Conservation (phyloP, 345 rosid species). For the Eucalyptus erythrocorys region DNA sequence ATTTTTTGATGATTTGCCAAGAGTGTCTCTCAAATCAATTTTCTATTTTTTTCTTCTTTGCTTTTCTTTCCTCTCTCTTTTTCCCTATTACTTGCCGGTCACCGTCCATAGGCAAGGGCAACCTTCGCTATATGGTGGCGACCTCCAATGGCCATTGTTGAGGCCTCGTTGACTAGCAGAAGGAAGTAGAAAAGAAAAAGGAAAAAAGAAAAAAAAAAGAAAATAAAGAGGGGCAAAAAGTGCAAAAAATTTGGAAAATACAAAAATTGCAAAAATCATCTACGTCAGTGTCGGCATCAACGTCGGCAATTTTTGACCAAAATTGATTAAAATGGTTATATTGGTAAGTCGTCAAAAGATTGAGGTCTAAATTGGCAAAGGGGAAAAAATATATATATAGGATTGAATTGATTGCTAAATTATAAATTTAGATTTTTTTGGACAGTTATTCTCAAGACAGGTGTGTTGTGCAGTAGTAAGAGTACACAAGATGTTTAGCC, state of each 20-base stretch:
- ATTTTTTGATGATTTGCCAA: no score
- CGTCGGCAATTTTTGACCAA: no score
- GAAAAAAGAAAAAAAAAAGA: no score
- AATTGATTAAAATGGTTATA: rapidly evolving
- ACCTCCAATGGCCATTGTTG: background rate
- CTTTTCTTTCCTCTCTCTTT: no score
- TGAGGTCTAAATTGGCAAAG: no score
- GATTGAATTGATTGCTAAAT: no score
- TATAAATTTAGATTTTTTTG: background rate
- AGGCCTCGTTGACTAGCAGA: rapidly evolving
- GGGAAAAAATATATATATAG: no score
- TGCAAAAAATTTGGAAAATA: background rate
- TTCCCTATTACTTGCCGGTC: background rate
- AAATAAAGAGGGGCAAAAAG: background rate
- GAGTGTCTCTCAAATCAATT: no score
- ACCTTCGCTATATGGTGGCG: background rate
- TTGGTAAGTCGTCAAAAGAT: no score
- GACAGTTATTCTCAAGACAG: background rate
- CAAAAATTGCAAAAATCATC: no score
- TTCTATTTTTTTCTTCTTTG: no score
- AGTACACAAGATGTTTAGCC: background rate
- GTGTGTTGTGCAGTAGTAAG: background rate
- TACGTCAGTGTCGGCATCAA: no score
- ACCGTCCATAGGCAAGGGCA: background rate
- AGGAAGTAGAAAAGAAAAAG: background rate